Conservation (phyloP, 129 eudicot species). For the Chrysanthemum lavandulifolium region DNA sequence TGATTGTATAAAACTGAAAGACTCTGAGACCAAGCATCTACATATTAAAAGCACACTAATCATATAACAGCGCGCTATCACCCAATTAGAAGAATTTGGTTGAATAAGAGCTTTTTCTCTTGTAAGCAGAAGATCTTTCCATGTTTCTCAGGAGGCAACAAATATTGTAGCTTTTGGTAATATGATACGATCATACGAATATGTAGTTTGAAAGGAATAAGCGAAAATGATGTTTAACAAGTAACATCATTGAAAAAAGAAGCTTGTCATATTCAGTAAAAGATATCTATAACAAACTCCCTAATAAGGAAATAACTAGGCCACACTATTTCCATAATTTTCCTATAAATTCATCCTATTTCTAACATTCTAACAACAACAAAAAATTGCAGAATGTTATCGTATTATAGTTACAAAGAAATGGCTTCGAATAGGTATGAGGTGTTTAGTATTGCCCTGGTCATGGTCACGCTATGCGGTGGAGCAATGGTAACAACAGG, state of each 20-base stretch:
- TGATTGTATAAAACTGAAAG: too few species aligned
- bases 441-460: constrained; percentile 16
- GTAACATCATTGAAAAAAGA: background rate
- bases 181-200: background rate
- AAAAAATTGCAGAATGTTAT: background rate
- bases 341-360: constrained; percentile 2
- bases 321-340: constrained; percentile 24
- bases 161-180: constrained; percentile 20
- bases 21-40: too few species aligned
- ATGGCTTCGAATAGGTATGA: constrained; percentile 40
- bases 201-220: constrained; percentile 17
- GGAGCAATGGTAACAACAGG: constrained; percentile 50
- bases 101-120: background rate
- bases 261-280: constrained; percentile 30
- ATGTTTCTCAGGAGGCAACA: constrained; percentile 17
- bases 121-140: background rate
- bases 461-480: constrained; percentile 26
- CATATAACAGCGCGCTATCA: too few species aligned
- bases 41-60: too few species aligned
- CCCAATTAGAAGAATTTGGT: background rate
- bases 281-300: constrained; percentile 31
- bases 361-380: background rate
- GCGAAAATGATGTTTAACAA: constrained; percentile 13
- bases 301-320: constrained; percentile 37
- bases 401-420: background rate